phyloP scores from a whole-genome alignment of 1,139 yeast genomes.

The Kurtzmaniella natalensis region DNA sequence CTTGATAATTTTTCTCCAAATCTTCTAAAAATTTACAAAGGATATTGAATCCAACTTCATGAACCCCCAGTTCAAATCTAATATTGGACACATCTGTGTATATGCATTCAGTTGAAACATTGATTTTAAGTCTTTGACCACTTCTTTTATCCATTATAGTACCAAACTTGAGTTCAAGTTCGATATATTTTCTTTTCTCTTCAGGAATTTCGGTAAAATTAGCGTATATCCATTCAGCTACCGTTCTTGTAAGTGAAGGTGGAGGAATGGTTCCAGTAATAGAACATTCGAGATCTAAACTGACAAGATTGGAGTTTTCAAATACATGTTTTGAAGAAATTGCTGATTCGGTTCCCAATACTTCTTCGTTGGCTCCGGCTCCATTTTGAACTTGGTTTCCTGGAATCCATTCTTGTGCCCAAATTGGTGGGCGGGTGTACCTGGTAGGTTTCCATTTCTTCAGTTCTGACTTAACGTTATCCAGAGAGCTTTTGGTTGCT shows the following conservation, averaged over 20 bases:
- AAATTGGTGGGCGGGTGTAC: constrained; percentile 65
- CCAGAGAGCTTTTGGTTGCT: background rate
- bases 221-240: constrained; percentile 88
- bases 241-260: constrained; percentile 74
- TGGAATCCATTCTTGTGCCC: constrained; percentile 79
- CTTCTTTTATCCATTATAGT: constrained; percentile 62
- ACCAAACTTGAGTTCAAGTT: constrained; percentile 82
- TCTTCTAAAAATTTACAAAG: constrained; percentile 55
- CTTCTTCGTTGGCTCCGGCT: constrained; percentile 7
- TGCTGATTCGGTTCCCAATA: constrained; percentile 6
- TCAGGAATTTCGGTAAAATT: constrained; percentile 62
- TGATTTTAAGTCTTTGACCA: constrained; percentile 62
- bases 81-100: constrained; percentile 54
- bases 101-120: constrained; percentile 74
- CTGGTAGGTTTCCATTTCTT: constrained; percentile 51
- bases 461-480: background rate
- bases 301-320: constrained; percentile 29
- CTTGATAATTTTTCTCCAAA: constrained; percentile 45
- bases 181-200: constrained; percentile 58
- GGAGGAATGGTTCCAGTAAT: constrained; percentile 75
- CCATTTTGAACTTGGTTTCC: constrained; percentile 9
- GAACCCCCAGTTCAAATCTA: constrained; percentile 66
- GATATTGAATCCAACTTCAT: constrained; percentile 61
- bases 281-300: constrained; percentile 50
- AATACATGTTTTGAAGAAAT: constrained; percentile 27